Base-by-base conservation (phyloP, 768 basidiomycete genomes). In the Pulveroboletus frians region DNA sequence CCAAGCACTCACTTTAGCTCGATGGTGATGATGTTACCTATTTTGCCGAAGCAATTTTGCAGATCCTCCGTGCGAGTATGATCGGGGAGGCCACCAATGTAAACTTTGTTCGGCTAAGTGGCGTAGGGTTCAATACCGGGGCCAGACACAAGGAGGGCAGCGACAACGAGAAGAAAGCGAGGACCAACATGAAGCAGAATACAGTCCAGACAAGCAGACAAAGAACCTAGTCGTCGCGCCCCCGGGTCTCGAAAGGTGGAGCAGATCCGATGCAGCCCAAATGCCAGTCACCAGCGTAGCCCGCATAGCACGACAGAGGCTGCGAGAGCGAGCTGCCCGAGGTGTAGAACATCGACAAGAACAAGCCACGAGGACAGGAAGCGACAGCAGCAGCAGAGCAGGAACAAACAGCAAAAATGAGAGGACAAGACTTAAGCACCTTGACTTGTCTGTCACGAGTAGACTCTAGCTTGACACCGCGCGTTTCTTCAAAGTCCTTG, bases 81-180 rank as follows among this genome's bases (percentile, higher is more conserved):
- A 71, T 90, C 87, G 55, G 90, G 91, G 52, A 92, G 78, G 56
- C 89, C 88, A 65, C 90, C 90, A 64, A 93, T 82, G 68, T 93
- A 93, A 68, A 93, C 84, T 74, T 93, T 93, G 74, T 90, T 91
- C 74, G 88, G 85, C 88, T 92, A 79, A 73, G 76, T 73, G 75
- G 77, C 76, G 79, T 72, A 81, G 76, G 69, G 77, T 64, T 83
- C 74, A 84, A 81, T 81, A 81, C 79, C 73, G 62, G 43, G 76
- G 66, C 66, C 68, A 73, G 71, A 77, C 72, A 76, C 14, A 67
- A 72, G 67, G 68, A 67, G 66, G 64, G 75, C 74, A 72, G 53
- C 59, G 59, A 77, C 63, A 68, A 72, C 66, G 74, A 76, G 69
- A 73, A 73, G 68, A 69, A 64, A 64, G 62, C 64, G 58, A 69